phyloP scores from a whole-genome alignment of 257 asterid genomes.

The Osmanthus fragrans region DNA sequence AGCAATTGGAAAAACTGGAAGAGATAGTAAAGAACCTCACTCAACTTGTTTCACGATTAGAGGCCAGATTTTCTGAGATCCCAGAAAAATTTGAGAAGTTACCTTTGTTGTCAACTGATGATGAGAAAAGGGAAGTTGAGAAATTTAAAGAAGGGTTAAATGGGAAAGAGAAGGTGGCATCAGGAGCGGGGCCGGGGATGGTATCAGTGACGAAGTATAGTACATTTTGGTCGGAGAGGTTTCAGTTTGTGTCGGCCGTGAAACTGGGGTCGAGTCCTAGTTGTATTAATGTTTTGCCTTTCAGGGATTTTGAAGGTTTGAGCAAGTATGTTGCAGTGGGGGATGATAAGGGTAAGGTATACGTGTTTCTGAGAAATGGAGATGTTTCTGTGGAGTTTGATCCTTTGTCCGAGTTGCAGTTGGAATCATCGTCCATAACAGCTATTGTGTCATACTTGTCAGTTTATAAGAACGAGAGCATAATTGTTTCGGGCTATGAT shows the following conservation, averaged over 20 bases:
- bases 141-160: conserved; percentile 21
- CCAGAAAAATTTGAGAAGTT: conserved; percentile 24
- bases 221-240: conserved; percentile 86
- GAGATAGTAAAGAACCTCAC: conserved; percentile 63
- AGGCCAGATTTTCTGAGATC: conserved; percentile 45
- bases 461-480: conserved; percentile 74
- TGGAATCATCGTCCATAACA: conserved; percentile 48
- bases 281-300: conserved; percentile 68
- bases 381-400: conserved; percentile 66
- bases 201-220: conserved; percentile 64
- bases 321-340: conserved; percentile 85
- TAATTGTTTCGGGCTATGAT: conserved; percentile 73
- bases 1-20: conserved; percentile 68
- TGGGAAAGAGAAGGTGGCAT: conserved; percentile 32
- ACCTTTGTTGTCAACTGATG: conserved; percentile 7
- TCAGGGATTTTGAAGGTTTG: conserved; percentile 71
- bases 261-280: conserved; percentile 66
- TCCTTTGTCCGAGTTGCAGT: conserved; percentile 28
- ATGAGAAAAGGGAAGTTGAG: conserved; percentile 26
- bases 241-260: conserved; percentile 90
- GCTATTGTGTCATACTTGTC: conserved; percentile 63
- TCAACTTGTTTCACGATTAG: conserved; percentile 66
- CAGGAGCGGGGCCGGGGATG: conserved; percentile 26
- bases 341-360: conserved; percentile 67
- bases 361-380: conserved; percentile 62